phyloP scores from a whole-genome alignment of 2,329 filamentous ascomycete species.

The Byssoonygena ceratinophila region DNA sequence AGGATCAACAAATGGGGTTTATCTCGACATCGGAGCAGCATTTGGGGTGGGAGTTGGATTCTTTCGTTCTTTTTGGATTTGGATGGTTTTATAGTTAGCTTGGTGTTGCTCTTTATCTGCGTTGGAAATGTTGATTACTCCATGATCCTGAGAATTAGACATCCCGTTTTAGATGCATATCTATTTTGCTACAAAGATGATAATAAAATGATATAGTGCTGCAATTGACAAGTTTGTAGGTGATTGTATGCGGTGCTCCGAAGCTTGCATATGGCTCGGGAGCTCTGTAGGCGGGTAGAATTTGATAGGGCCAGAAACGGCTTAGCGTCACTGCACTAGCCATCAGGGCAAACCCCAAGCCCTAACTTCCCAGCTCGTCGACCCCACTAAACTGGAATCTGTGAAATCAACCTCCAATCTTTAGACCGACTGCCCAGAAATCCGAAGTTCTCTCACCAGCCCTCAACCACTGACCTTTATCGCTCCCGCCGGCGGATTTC shows the following conservation, averaged over 20 bases:
- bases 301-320: neutral
- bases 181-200: neutral
- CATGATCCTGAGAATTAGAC: neutral
- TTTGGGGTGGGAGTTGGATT: neutral
- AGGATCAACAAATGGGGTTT: no score
- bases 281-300: no score
- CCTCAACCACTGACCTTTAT: slow-evolving; percentile 9
- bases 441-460: slow-evolving; percentile 7
- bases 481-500: slow-evolving; percentile 9
- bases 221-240: no score
- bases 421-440: slow-evolving; percentile 3
- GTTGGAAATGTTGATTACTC: neutral
- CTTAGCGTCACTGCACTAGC: neutral
- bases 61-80: neutral
- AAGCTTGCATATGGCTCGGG: no score
- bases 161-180: neutral
- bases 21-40: neutral
- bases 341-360: slow-evolving; percentile 23
- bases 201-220: neutral
- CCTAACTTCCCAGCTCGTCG: slow-evolving; percentile 29
- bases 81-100: neutral
- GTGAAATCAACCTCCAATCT: slow-evolving; percentile 15
- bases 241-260: no score
- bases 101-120: neutral
- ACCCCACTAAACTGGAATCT: slow-evolving; percentile 31